Base-by-base conservation (phyloP, 2,329 filamentous ascomycete genomes). In the Zasmidium cellare region DNA sequence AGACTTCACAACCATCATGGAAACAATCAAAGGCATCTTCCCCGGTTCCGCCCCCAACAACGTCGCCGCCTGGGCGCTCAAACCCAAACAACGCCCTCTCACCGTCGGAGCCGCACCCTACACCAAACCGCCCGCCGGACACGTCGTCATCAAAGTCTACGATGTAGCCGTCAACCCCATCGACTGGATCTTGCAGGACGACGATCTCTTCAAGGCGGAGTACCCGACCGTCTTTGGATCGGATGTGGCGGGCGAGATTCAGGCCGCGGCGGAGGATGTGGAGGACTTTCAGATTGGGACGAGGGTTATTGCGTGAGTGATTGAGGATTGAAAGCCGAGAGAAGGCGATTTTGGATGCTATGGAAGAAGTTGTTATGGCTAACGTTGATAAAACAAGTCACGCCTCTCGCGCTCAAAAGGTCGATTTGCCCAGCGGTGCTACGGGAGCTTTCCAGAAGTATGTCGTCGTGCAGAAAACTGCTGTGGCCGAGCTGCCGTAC, bases 191-290 rank as follows among this genome's bases (percentile, higher is more conserved):
- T 57, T 74, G 12, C 74, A 76, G 54, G 67, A 68, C 28, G 53
- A 52, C 7, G 61, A 70, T 9, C 53, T 70, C 6, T 66, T 72
- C 48, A 63, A 67, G 9, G 55, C 71, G 22, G 59, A 67, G 16
- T 77, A 76, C 55, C 74, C 75, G 1, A 65, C 64, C 12, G 68
- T 77, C 31, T 63, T 77, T 31, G 79, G 79, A 11, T 66, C 62
- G 9, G 79, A 81, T 61, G 69, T 79, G 14, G 77, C 78, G 1
- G 79, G 79, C 12, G 75, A 78, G 62, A 72, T 81, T 2, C 64
- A 76, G 22, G 77, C 79, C 60, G 71, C 81, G 6, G 80, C 79
- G 2, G 68, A 74, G n/a, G 70, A 69, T 7, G 79, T 82, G 3
- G 74, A 73, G 6, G 72, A 77, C 9, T 75, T 80, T 62, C 71